Evolutionary conservation across 768 basidiomycete genomes (phyloP).

Genomic region (Asterophora parasitica): DNA sequence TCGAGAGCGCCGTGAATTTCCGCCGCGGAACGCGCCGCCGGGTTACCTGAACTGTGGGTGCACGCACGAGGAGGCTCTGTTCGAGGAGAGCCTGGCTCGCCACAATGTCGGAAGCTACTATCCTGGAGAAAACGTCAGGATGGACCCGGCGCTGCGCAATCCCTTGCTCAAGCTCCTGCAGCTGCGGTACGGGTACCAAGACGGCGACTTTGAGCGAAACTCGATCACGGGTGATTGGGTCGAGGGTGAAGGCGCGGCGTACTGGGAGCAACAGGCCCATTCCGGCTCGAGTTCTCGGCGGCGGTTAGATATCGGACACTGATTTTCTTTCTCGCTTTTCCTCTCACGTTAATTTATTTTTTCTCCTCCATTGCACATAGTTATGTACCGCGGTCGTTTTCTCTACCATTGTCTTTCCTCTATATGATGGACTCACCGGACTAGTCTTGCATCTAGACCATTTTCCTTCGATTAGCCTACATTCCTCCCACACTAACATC

Average conservation of each 20-base stretch:
- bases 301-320: slow-evolving; percentile 26
- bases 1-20: slow-evolving; percentile 70
- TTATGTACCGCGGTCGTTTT: slow-evolving; percentile 11
- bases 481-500: not conserved
- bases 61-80: slow-evolving; percentile 78
- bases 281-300: slow-evolving; percentile 29
- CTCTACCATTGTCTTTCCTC: not conserved
- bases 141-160: slow-evolving; percentile 84
- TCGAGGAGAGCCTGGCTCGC: slow-evolving; percentile 78
- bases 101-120: slow-evolving; percentile 79
- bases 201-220: slow-evolving; percentile 83
- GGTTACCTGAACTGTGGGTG: slow-evolving; percentile 85
- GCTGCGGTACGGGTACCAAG: slow-evolving; percentile 70
- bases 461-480: not conserved
- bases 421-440: too few relatives aligned
- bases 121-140: slow-evolving; percentile 80
- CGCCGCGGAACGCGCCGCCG: slow-evolving; percentile 75
- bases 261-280: slow-evolving; percentile 59
- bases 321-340: slow-evolving; percentile 5
- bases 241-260: slow-evolving; percentile 55
- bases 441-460: not conserved
- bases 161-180: slow-evolving; percentile 71
- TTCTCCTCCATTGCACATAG: slow-evolving; percentile 17
- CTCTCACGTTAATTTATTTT: not conserved
- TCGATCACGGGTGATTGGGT: slow-evolving; percentile 60